Evolutionary conservation across 2,329 filamentous ascomycete species (phyloP), one percentile per base, ranked within the genome.

Genomic region (Didymella pinodella): DNA sequence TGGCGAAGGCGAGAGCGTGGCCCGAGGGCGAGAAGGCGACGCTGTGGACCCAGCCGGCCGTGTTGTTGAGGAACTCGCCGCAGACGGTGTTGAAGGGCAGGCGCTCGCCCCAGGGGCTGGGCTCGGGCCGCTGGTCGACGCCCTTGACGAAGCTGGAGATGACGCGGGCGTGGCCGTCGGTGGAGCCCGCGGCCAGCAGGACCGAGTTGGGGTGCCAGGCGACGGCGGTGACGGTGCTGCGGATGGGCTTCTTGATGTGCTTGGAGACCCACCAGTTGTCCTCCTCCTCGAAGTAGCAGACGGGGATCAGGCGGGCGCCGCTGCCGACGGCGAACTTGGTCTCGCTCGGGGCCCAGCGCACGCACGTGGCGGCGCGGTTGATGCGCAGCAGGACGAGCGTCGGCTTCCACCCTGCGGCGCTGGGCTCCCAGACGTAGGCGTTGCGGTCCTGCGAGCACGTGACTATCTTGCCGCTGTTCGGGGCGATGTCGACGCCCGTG

Each of bases 221-320:
- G 44, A 99, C 88, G 16, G 91, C 93, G 55, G 95, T 98, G 71
- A 99, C 94, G 57, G 95, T 99, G 77, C 93, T 97, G 67, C 94
- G 91, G 72, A 99, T 96, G 20, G 95, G 95, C 86, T 98, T 99
- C 87, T 98, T 98, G 75, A 99, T 82, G 80, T 99, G 95, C 85
- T 99, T 99, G 36, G 93, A 97, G 41, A 99, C 94, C 95, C 95
- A 99, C 95, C 95, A 99, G 83, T 99, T 93, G 80, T 99, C 97
- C 80, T 99, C 95, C 77, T 97, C 92, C 76, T 99, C 95, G 71
- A 99, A 99, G 83, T 98, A 98, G 84, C 95, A 99, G 69, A 98
- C 86, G 40, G 95, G 93, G 72, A 99, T 97, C 65, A 97, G 90
- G 64, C 95, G 89, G 69, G 97, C 95, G 62, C 95, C 95, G 28